These are phyloP conservation scores for Sideroxylon spinosum DNA, from an alignment of 179 eudicot genomes.

Conservation along the genomic window DNA sequence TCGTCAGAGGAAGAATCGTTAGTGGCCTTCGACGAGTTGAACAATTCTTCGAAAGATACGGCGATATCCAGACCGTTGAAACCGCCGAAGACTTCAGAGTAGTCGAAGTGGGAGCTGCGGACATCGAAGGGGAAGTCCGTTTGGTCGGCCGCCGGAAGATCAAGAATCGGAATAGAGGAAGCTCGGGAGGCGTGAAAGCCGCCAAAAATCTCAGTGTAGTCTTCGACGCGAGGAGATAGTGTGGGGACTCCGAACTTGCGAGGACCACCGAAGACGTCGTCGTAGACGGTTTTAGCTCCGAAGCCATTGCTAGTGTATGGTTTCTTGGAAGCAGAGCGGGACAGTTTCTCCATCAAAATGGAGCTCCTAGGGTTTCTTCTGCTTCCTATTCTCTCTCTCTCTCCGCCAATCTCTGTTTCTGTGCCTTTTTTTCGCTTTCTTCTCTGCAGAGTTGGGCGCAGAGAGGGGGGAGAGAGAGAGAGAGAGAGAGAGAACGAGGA, in stretches of 20 bases:
- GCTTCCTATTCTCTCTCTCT: not conserved
- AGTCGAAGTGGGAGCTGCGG: conserved; percentile 37
- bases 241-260: conserved; percentile 37
- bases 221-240: conserved; percentile 59
- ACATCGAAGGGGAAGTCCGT: conserved; percentile 28
- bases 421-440: not conserved
- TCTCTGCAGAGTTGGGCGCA: not conserved
- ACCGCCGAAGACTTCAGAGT: conserved; percentile 60
- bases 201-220: conserved; percentile 72
- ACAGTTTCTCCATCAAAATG: conserved; percentile 26
- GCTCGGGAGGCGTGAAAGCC: conserved; percentile 49
- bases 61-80: conserved; percentile 43
- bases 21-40: conserved; percentile 24
- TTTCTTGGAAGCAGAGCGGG: conserved; percentile 23
- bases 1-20: conserved; percentile 55
- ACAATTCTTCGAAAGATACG: conserved; percentile 39
- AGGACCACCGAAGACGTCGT: conserved; percentile 73
- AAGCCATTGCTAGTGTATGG: conserved; percentile 27
- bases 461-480: not conserved
- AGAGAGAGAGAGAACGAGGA: not conserved
- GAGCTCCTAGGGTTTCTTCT: conserved; percentile 9
- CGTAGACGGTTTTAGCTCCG: conserved; percentile 44
- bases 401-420: not conserved
- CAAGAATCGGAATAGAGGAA: conserved; percentile 64
- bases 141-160: conserved; percentile 46